These are phyloP conservation scores for Debaryomyces nepalensis DNA, from an alignment of 1,139 yeast genomes.

Conservation along the genomic window DNA sequence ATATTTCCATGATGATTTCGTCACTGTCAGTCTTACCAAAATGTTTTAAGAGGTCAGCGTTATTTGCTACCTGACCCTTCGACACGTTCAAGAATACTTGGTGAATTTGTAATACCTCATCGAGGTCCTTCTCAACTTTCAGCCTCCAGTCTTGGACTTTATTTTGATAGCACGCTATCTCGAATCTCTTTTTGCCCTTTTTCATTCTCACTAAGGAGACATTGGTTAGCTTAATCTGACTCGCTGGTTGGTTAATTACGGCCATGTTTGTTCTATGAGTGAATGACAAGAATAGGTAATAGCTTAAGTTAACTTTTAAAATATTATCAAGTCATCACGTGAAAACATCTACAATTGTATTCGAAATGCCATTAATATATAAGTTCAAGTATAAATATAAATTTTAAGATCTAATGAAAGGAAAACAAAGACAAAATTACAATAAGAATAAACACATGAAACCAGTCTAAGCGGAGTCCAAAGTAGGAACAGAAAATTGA, in stretches of 20 bases:
- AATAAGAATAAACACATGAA: conserved; percentile 2
- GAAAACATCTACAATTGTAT: conserved; percentile 2
- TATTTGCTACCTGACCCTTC: conserved; percentile 91
- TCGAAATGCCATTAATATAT: conserved; percentile 11
- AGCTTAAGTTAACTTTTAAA: no score
- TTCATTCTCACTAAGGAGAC: conserved; percentile 91
- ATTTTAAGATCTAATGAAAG: conserved; percentile 9
- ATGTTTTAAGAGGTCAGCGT: conserved; percentile 74
- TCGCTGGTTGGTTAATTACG: conserved; percentile 81
- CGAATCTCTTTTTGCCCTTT: conserved; percentile 89
- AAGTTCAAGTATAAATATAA: conserved; percentile 8
- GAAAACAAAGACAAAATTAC: conserved; percentile 1
- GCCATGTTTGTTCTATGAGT: conserved; percentile 49
- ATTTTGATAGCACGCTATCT: conserved; percentile 94
- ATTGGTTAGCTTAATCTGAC: conserved; percentile 88
- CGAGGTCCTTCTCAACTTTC: conserved; percentile 88
- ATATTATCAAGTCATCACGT: conserved; percentile 1
- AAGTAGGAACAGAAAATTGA: neutral
- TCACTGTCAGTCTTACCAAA: conserved; percentile 81
- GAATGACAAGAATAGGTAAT: no score
- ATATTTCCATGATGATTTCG: conserved; percentile 74
- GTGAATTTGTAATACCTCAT: conserved; percentile 95
- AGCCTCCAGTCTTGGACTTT: conserved; percentile 95
- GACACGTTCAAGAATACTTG: conserved; percentile 92
- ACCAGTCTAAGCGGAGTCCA: conserved; percentile 3